Evolutionary conservation across 495 filamentous ascomycete genomes (phyloP), one percentile per base, ranked within the genome.

Genomic region (Aspergillus heteromorphus): DNA sequence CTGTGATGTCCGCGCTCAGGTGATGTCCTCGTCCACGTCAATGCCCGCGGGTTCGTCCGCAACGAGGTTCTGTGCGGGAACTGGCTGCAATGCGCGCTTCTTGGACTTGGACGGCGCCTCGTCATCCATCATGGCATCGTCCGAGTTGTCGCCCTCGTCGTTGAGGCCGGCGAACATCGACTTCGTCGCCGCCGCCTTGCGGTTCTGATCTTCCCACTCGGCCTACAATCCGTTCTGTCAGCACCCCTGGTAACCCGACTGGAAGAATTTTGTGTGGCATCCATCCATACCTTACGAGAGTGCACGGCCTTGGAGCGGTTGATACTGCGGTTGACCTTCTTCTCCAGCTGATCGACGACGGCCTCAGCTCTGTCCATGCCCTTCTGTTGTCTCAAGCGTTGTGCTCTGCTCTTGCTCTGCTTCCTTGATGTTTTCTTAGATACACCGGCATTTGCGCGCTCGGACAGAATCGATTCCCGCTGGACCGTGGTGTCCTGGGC

Each of bases 341-440:
- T 77, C 64, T 86, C 82, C 49, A 82, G 75, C 63, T 84, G 84
- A 61, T 90, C 88, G 66, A 84, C 72, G 59, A 86, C 72, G 6
- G 77, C 77, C 59, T 87, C 87, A 30, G 88, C 91, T 54, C 83
- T 79, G 63, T 92, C 88, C 59, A 91, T 75, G 21, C 73, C 84
- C 70, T 85, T 87, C 62, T 89, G 82, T 27, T 87, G 80, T 43
- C 90, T 75, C 63, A 78, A 65, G 9, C 81, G 78, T 57, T 90
- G 87, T 51, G 83, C 82, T 59, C 79, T 76, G 49, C 83, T 85
- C 55, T 87, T 51, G 4, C 73, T 73, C 53, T 83, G 78, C 18
- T 79, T 77, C 54, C 83, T 80, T 23, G 79, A 73, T 61, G 82
- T 79, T 65, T 85, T 91, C 66, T 87, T 90, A 20, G 78, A 70